A percentile compares a stretch with the other conserved stretches of the same genome.
Evolutionary conservation across 1,284 basidiomycete genomes (phyloP).

Genomic region (Puccinia coronata): DNA sequence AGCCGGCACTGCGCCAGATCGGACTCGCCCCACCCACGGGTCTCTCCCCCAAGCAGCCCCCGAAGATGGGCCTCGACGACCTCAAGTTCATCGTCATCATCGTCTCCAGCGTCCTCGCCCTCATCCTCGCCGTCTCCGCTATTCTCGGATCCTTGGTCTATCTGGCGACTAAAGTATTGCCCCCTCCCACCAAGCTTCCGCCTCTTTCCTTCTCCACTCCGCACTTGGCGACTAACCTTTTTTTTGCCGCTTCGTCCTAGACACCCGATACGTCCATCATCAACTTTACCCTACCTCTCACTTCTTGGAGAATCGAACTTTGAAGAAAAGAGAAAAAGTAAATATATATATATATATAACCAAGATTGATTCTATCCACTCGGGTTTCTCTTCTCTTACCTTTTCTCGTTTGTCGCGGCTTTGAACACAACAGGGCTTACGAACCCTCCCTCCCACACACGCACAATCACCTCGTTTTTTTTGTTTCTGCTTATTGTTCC

Average conservation of each 20-base stretch:
- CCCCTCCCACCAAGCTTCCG: no score
- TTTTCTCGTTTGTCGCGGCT: no score
- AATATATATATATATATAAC: no score
- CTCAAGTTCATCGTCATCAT: slow-evolving; percentile 42
- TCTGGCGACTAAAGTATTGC: slow-evolving; percentile 41
- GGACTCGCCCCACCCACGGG: neutral
- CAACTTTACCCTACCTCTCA: slow-evolving; percentile 25
- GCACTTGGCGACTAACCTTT: neutral
- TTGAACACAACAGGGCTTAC: no score
- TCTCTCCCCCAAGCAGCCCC: neutral
- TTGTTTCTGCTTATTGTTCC: no score
- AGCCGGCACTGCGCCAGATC: slow-evolving; percentile 5
- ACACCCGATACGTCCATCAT: slow-evolving; percentile 28
- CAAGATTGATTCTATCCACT: no score
- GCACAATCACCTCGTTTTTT: no score
- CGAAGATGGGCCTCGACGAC: slow-evolving; percentile 34
- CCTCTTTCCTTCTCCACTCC: neutral
- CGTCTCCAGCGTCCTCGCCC: slow-evolving; percentile 30
- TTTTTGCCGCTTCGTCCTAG: neutral
- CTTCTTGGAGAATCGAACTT: slow-evolving; percentile 43
- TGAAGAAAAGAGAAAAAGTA: neutral
- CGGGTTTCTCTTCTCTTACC: no score
- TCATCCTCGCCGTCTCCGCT: no score
- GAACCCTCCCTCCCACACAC: no score
- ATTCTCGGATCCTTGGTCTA: slow-evolving; percentile 40